Conservation (phyloP, 257 asterid species). For the Penstemon newberryi region DNA sequence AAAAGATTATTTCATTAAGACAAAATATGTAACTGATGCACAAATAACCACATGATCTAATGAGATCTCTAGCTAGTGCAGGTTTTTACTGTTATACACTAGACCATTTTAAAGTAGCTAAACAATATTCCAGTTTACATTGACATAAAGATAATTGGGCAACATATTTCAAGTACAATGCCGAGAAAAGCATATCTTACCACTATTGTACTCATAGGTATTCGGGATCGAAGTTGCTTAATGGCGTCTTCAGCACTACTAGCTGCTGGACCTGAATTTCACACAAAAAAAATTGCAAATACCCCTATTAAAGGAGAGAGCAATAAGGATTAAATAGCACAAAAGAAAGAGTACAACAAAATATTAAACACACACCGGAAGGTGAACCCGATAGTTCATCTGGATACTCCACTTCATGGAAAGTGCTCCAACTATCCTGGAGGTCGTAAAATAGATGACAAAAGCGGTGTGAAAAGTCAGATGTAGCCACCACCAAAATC, state of each 20-base stretch:
- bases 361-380: slow-evolving; percentile 39
- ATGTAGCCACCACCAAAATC: slow-evolving; percentile 17
- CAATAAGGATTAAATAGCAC: not conserved
- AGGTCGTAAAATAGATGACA: not conserved
- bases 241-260: slow-evolving; percentile 80
- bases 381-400: slow-evolving; percentile 42
- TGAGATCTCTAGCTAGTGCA: too few relatives aligned
- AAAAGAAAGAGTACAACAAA: slow-evolving; percentile 10
- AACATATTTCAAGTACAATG: not conserved
- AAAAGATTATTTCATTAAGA: too few relatives aligned
- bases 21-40: too few relatives aligned
- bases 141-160: not conserved
- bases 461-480: not conserved
- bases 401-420: slow-evolving; percentile 17
- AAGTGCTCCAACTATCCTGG: slow-evolving; percentile 71
- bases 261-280: slow-evolving; percentile 45
- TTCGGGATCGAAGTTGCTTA: slow-evolving; percentile 68
- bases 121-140: slow-evolving; percentile 10
- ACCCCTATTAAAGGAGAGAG: not conserved
- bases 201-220: slow-evolving; percentile 84
- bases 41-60: too few relatives aligned
- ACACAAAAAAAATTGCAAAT: slow-evolving; percentile 13
- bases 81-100: too few relatives aligned
- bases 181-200: slow-evolving; percentile 39
- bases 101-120: not conserved